Evolutionary conservation across 1,284 basidiomycete species (phyloP).

Genomic region (Erythrobasidium hasegawianum): DNA sequence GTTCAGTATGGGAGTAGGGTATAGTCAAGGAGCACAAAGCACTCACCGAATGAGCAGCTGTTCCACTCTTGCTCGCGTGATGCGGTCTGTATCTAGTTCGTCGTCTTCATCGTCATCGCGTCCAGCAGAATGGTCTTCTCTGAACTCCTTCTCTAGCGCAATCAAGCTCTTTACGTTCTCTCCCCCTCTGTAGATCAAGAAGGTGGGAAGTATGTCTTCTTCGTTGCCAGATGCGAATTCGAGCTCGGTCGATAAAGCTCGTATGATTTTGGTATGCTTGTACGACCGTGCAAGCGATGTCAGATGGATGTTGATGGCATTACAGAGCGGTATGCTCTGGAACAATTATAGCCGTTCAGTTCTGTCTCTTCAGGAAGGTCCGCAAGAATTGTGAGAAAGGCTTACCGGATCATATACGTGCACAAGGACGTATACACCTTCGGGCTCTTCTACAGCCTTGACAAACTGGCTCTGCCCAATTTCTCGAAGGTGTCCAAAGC

Average conservation of each 20-base stretch:
- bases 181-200: conserved; percentile 70
- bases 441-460: conserved; percentile 61
- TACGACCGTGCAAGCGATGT: conserved; percentile 64
- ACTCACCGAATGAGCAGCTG: conserved; percentile 19
- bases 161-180: conserved; percentile 77
- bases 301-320: conserved; percentile 64
- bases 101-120: conserved; percentile 27
- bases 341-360: too few species aligned
- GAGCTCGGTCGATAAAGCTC: conserved; percentile 65
- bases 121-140: conserved; percentile 63
- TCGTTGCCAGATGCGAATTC: conserved; percentile 64
- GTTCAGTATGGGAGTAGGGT: neutral
- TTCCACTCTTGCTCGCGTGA: conserved; percentile 29
- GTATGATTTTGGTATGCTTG: conserved; percentile 71
- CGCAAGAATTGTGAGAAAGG: conserved; percentile 36
- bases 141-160: conserved; percentile 77
- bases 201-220: conserved; percentile 72
- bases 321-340: conserved; percentile 54
- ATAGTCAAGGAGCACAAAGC: neutral
- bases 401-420: conserved; percentile 77
- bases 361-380: too few species aligned
- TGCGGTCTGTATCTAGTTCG: conserved; percentile 7
- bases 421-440: conserved; percentile 68
- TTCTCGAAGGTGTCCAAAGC: conserved; percentile 75
- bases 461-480: conserved; percentile 71